Evolutionary conservation across 345 rosid genomes (phyloP), one percentile per base, ranked within the genome.

Genomic region (Psidium friedrichsthalianum): DNA sequence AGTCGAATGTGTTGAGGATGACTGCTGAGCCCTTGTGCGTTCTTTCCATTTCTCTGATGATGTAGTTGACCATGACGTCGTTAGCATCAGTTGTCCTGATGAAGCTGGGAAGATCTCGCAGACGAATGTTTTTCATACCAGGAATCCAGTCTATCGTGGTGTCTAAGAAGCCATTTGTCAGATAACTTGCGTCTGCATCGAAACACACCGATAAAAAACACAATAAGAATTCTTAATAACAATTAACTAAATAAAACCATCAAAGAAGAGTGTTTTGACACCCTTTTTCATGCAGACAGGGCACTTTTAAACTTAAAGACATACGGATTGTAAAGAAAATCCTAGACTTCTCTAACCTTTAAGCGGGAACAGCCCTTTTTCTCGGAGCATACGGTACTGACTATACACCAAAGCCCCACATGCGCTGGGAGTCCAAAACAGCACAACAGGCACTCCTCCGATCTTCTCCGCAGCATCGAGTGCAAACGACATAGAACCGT

Each of bases 61-160:
- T 13, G 87, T 81, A 92, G 54, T 89, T 85, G 54, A 93, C 59
- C 92, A 90, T 87, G 24, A 83, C 42, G n/a, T 86, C 91, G n/a
- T 89, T 84, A 8, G 76, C 57, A 74, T 91, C 83, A 4, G 90
- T 93, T 8, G 90, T 90, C 54, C 90, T 69, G 36, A 90, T 56
- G 61, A 90, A 89, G 59, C 87, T 85, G 51, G 93, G 95, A 51
- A 93, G 87, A 83, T 94, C 95, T 54, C 87, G 90, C 8, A 94
- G 84, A 24, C 86, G 88, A 27, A 92, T 87, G 0, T 51, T 85
- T 51, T 88, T 85, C 88, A 94, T 89, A 5, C 89, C 90, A 2
- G 94, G 96, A 61, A 93, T 89, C 95, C 93, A 90, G 25, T 90
- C 92, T 7, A 93, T 53, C 32, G 74, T 85, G 1, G 87, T 90